Percentiles rank a stretch among this genome's conserved stretches.
Conservation (phyloP, 495 filamentous ascomycete genomes). For the Hypomontagnella submonticulosa region DNA sequence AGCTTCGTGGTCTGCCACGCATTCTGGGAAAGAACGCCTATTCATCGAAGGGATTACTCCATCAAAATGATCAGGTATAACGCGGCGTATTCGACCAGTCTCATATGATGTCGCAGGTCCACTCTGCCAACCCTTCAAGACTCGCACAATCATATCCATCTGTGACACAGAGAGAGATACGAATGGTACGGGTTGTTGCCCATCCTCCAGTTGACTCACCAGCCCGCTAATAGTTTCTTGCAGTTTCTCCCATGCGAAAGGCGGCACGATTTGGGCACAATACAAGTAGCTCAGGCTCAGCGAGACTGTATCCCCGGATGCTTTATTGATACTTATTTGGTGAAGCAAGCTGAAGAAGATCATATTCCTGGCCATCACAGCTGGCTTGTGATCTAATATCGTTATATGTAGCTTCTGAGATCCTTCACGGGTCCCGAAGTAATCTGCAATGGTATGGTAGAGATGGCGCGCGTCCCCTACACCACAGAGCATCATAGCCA, state of each 20-base stretch:
- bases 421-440: constrained; percentile 11
- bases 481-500: constrained; percentile 50
- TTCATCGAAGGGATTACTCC: background rate
- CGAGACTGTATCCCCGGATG: constrained; percentile 12
- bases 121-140: constrained; percentile 31
- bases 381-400: constrained; percentile 47
- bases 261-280: constrained; percentile 41
- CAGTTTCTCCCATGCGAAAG: constrained; percentile 42
- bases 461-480: constrained; percentile 50
- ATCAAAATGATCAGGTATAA: background rate
- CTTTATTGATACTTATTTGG: constrained; percentile 11
- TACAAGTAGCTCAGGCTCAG: constrained; percentile 47
- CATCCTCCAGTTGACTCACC: constrained; percentile 19
- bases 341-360: constrained; percentile 43
- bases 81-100: constrained; percentile 29
- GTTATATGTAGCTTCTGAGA: constrained; percentile 48
- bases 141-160: constrained; percentile 14
- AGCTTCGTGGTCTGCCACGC: constrained; percentile 36
- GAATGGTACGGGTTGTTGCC: constrained; percentile 23
- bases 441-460: constrained; percentile 45
- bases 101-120: constrained; percentile 29
- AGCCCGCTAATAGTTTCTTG: constrained; percentile 38
- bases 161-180: constrained; percentile 27
- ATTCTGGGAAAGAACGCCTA: constrained; percentile 14
- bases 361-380: constrained; percentile 45